A percentile compares a stretch with the other conserved stretches of the same genome.
These are phyloP conservation scores for Pezizomycotina sp. DNA, from an alignment of 2,329 filamentous ascomycete genomes.

Conservation along the genomic window DNA sequence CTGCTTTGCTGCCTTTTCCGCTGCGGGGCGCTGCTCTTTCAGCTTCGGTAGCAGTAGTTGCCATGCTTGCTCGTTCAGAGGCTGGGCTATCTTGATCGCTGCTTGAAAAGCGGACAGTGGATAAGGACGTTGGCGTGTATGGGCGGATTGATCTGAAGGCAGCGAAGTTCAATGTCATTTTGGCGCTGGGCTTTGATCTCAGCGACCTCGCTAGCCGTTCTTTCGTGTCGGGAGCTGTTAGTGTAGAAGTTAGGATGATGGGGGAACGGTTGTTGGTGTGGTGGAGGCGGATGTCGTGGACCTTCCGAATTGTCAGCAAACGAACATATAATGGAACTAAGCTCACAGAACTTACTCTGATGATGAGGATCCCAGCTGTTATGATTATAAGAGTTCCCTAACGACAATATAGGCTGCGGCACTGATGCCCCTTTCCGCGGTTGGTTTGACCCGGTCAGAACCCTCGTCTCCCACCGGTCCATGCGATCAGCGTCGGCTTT, in stretches of 20 bases:
- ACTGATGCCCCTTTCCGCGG: conserved; percentile 20
- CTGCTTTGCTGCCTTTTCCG: conserved; percentile 42
- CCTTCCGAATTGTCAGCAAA: too few species aligned
- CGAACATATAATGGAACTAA: too few species aligned
- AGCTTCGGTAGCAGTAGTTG: conserved; percentile 50
- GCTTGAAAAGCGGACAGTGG: conserved; percentile 61
- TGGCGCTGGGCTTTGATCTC: conserved; percentile 48
- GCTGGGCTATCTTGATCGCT: conserved; percentile 50
- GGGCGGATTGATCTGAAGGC: conserved; percentile 48
- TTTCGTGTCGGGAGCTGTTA: too few species aligned
- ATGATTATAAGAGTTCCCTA: too few species aligned
- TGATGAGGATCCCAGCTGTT: too few species aligned
- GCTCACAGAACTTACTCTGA: too few species aligned
- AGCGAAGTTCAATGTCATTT: conserved; percentile 55
- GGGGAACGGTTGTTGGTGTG: too few species aligned
- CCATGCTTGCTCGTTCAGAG: conserved; percentile 55
- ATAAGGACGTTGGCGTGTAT: conserved; percentile 45
- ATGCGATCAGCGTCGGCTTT: conserved; percentile 49
- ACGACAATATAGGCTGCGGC: too few species aligned
- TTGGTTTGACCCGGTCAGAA: conserved; percentile 26
- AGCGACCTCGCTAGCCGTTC: conserved; percentile 45
- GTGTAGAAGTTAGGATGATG: too few species aligned
- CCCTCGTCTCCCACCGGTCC: conserved; percentile 51
- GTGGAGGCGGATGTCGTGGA: too few species aligned
- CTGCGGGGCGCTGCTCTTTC: conserved; percentile 46